Conservation (phyloP, 305 asterid species). For the Withania somnifera region DNA sequence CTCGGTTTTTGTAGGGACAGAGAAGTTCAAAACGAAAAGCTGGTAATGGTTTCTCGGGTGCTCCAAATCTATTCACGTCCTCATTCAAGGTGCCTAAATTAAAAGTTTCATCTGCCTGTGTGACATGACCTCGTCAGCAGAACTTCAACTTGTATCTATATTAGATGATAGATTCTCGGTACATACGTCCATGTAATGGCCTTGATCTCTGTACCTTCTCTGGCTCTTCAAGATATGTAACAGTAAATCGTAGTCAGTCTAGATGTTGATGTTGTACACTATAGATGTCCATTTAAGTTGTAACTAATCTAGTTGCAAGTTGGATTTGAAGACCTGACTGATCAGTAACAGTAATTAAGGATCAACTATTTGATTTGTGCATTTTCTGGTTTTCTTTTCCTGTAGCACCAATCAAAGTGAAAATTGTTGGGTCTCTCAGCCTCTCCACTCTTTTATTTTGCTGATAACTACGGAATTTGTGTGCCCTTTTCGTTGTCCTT, state of each 20-base stretch:
- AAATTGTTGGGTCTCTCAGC: not conserved
- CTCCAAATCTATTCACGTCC: slow-evolving; percentile 61
- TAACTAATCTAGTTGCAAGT: not conserved
- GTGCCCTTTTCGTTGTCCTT: too few relatives aligned
- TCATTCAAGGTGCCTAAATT: slow-evolving; percentile 67
- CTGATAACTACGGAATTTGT: not conserved
- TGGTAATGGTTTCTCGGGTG: slow-evolving; percentile 18
- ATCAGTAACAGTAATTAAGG: not conserved
- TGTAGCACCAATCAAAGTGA: not conserved
- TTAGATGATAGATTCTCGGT: not conserved
- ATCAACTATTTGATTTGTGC: not conserved
- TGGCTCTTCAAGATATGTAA: not conserved
- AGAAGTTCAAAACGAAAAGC: slow-evolving; percentile 50
- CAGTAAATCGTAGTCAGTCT: not conserved
- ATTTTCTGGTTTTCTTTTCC: not conserved
- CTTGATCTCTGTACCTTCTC: not conserved
- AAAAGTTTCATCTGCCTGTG: slow-evolving; percentile 28
- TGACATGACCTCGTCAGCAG: slow-evolving; percentile 10
- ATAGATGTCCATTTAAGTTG: not conserved
- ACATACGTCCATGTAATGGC: not conserved
- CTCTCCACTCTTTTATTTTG: not conserved
- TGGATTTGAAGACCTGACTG: not conserved
- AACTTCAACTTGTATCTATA: not conserved
- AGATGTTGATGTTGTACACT: not conserved
- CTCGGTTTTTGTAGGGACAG: slow-evolving; percentile 23